Base-by-base conservation (phyloP, 192 early-diverging fungal genomes). In the Coemansia sp. region DNA sequence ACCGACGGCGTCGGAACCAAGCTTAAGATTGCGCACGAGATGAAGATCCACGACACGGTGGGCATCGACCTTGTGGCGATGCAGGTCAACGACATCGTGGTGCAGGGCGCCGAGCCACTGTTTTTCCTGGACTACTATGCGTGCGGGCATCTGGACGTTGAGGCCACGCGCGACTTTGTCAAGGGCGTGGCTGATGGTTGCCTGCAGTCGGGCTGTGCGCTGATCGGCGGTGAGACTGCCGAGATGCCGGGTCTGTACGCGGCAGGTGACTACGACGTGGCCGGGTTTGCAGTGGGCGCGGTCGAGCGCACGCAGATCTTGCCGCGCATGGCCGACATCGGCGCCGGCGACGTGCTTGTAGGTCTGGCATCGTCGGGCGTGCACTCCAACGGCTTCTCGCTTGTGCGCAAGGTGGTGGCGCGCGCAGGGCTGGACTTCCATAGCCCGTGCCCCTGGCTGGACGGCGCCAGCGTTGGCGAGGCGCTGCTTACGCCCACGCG, bases 61-160 rank as follows among this genome's bases (percentile, higher is more conserved):
- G 94, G 96, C 48, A 92, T 97, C 71, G 97, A 99, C 75, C 85
- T 98, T 45, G 97, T 99, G 42, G 97, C 97, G 6, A 99, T 99
- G 97, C 96, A 91, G 72, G 97, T 98, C 65, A 99, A 99, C 82
- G 97, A 99, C 71, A 83, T 99, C 52, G 84, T 99, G 45, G 97
- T 98, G 22, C 97, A 99, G 82, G 97, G 97, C 42, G 97, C 96
- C 7, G 97, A 99, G 81, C 96, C 97, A 10, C 82, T 99, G 33
- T 95, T 96, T 84, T 99, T 99, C 85, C 85, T 98, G 59, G 97
- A 99, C 85, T 99, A 99, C 80, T 99, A 93, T 83, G 97, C 96
- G 14, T 93, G 92, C 66, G 89, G 91, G 42, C 93, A 94, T 65
- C 88, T 99, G 52, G 93, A 98, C 56, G 93, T 98, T 0, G 89